Base-by-base conservation (phyloP, 805 yeast species). In the Saccharomycopsis sp. region DNA sequence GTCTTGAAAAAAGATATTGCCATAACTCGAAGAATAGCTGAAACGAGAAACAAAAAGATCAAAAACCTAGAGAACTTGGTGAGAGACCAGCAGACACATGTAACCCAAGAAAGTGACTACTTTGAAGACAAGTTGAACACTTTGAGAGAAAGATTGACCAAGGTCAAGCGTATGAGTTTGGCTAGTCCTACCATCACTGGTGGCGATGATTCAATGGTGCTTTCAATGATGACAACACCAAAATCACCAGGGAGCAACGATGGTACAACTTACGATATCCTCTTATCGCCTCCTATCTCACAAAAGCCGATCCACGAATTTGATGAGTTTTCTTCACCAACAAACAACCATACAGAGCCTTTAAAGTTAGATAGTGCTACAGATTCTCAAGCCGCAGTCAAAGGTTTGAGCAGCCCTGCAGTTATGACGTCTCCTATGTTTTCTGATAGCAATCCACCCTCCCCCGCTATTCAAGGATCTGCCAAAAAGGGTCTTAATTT, bases 31-130 rank as follows among this genome's bases (percentile, higher is more conserved):
- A 77, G 80, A 61, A 76, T 85, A 59, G 77, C 85, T 34, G 83
- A 79, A 18, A 71, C 81, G 16, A 76, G 89, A 56, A 80, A 80
- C 59, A 75, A 75, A 55, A 75, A 86, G 53, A 85, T 87, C 53
- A 73, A 74, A 55, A 75, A 79, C 34, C 71, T 87, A 52, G 85
- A 84, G 61, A 60, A 63, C 12, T 68, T 79, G 37, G 70, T 85
- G 56, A 69, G 70, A 40, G 80, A 79, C n/a, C 81, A 84, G 60
- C 82, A 80, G 60, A 64, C 67, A 34, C 71, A 75, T 21, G 78
- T 81, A 16, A 72, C 71, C 34, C 71, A 73, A 47, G 87, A 84
- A 63, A 71, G 82, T 5, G 66, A 69, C 3, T 70, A 72, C 20
- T 83, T 83, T 66, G 85, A 80, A 60, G 65, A 70, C 41, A 75